A percentile compares a stretch with the other conserved stretches of the same genome.
These are phyloP conservation scores for Selaginella moellendorffii DNA, from an alignment of 75 land plant species.

Conservation along the genomic window DNA sequence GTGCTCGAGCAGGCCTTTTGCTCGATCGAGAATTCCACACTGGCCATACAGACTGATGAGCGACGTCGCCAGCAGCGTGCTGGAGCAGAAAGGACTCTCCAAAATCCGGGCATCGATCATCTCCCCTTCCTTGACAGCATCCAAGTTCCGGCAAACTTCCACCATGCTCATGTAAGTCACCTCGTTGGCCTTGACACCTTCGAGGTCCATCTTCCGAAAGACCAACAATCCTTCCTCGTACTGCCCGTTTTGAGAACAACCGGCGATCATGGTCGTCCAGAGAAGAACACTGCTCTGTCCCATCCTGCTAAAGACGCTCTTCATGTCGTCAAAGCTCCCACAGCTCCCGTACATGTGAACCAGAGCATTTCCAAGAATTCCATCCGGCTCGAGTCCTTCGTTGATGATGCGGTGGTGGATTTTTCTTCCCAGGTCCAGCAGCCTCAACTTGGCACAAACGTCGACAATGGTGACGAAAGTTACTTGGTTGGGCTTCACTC, in stretches of 20 bases:
- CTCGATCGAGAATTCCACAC: not conserved
- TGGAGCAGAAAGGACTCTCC: not conserved
- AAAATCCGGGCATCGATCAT: not conserved
- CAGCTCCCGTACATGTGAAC: conserved; percentile 18
- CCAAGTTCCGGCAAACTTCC: not conserved
- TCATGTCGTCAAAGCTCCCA: conserved; percentile 20
- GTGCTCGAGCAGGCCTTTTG: not conserved
- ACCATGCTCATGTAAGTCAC: not conserved
- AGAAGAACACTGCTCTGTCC: conserved; percentile 10
- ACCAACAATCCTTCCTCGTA: conserved; percentile 12
- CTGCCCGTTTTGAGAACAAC: conserved; percentile 12
- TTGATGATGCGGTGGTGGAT: conserved; percentile 12
- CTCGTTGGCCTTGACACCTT: not conserved
- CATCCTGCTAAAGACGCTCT: conserved; percentile 14
- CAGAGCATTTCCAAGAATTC: conserved; percentile 25
- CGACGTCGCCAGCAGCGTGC: not conserved
- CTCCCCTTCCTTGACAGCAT: conserved; percentile 2
- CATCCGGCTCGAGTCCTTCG: conserved; percentile 18
- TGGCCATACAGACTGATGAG: not conserved
- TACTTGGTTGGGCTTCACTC: conserved; percentile 10
- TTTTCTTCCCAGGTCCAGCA: conserved; percentile 10
- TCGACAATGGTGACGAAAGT: conserved; percentile 15
- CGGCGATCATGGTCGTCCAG: conserved; percentile 10
- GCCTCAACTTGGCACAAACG: conserved; percentile 14
- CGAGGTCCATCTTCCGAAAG: conserved; percentile 13